These are phyloP conservation scores for Ceratobasidium sp. DNA, from an alignment of 1,284 basidiomycete species.

Conservation along the genomic window DNA sequence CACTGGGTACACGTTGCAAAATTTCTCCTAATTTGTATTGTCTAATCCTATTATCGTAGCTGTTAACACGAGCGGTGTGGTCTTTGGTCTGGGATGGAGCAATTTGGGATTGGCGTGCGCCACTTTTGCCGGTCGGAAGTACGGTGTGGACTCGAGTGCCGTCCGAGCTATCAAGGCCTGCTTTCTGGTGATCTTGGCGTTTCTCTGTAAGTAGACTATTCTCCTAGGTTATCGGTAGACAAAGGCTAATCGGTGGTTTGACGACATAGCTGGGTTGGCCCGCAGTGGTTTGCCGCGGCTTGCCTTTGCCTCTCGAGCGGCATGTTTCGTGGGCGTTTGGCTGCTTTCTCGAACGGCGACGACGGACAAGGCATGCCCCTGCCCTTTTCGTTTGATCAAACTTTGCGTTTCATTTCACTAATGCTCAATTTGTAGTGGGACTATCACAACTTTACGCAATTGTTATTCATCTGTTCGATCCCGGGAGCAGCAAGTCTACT, in stretches of 20 bases:
- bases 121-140: constrained; percentile 47
- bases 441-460: constrained; percentile 18
- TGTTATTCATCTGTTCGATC: constrained; percentile 15
- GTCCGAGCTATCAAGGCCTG: constrained; percentile 53
- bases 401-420: neutral
- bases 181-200: constrained; percentile 55
- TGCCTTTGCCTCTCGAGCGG: constrained; percentile 56
- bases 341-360: constrained; percentile 55
- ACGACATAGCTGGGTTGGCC: constrained; percentile 56
- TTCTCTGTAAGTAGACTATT: constrained; percentile 52
- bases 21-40: neutral
- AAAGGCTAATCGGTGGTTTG: neutral
- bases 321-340: constrained; percentile 59
- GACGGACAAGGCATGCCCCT: constrained; percentile 48
- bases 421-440: constrained; percentile 23
- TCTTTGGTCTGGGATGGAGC: constrained; percentile 56
- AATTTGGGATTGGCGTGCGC: constrained; percentile 54
- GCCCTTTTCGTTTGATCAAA: neutral
- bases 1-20: constrained; percentile 35
- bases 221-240: constrained; percentile 1
- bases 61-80: constrained; percentile 56
- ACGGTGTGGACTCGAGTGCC: constrained; percentile 45
- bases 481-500: constrained; percentile 27
- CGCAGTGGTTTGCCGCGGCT: constrained; percentile 60
- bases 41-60: constrained; percentile 46